Evolutionary conservation across 2,329 filamentous ascomycete species (phyloP), one percentile per base, ranked within the genome.

Genomic region (Fusarium buxicola): DNA sequence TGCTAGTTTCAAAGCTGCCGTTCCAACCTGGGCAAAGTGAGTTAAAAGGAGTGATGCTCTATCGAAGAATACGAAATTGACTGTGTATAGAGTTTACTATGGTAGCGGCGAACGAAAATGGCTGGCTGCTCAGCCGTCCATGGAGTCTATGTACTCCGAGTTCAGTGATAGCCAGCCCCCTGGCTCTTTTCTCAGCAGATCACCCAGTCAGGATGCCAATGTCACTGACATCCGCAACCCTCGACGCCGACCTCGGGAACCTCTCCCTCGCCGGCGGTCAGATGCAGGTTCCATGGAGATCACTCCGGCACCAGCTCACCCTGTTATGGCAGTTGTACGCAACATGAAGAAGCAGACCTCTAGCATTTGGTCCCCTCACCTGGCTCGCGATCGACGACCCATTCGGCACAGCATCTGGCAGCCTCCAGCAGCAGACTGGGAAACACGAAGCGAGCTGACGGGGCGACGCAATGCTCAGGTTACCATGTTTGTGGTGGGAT

Each of bases 381-480:
- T 94, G 27, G 83, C 84, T 46, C 79, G 81, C 11, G 90, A 93
- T 71, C 82, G 85, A 55, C 81, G 88, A 13, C 81, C 85, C 40
- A 80, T 81, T 51, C 77, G 80, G 56, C 85, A 80, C 65, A 90
- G 85, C 70, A 81, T 88, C 13, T 95, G 92, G 91, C 86, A 88
- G 58, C 88, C 92, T 2, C 92, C 92, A 1, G 89, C 88, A 2
- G 78, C 90, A 18, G 86, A 87, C 58, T 90, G 88, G 76, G 84
- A 84, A 9, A 77, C 84, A 3, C 86, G 87, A 34, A 85, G 84
- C 31, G 82, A 84, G 13, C 71, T 86, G 4, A 82, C 90, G 62
- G 88, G 88, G 46, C 84, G 85, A 62, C 85, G 90, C 60, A 94
- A 94, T 71, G 78, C 87, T 41, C 92, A 96, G 75, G 84, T 94